A percentile compares a stretch with the other conserved stretches of the same genome.
These are phyloP conservation scores for Metschnikowia gruessii DNA, from an alignment of 805 yeast species.

Conservation along the genomic window DNA sequence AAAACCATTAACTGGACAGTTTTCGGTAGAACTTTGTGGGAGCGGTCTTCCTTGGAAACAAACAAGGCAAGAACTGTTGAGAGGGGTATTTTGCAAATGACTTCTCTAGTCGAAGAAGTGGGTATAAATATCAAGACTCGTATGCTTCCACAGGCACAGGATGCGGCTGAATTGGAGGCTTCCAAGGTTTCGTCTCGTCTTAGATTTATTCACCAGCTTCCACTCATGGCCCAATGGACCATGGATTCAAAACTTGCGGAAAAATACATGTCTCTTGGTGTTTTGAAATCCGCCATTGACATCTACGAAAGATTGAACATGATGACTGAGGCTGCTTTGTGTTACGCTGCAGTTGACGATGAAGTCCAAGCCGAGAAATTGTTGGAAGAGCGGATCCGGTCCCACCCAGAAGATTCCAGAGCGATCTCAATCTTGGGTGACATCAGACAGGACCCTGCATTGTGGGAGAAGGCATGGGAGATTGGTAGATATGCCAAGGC, in stretches of 20 bases:
- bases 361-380: conserved; percentile 62
- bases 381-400: conserved; percentile 49
- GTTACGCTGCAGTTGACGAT: conserved; percentile 83
- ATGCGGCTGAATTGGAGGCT: conserved; percentile 23
- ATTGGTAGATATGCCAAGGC: conserved; percentile 81
- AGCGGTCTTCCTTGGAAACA: conserved; percentile 80
- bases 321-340: conserved; percentile 81
- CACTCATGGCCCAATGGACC: conserved; percentile 79
- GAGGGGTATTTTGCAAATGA: conserved; percentile 91
- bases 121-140: conserved; percentile 63
- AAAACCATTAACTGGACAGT: conserved; percentile 64
- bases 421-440: conserved; percentile 86
- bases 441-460: conserved; percentile 65
- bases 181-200: conserved; percentile 52
- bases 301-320: conserved; percentile 77
- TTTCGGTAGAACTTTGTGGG: conserved; percentile 84
- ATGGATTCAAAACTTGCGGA: conserved; percentile 83
- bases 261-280: conserved; percentile 80
- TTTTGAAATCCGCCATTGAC: conserved; percentile 81
- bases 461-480: conserved; percentile 88
- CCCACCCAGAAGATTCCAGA: conserved; percentile 73
- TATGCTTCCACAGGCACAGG: conserved; percentile 45
- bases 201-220: conserved; percentile 68
- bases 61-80: conserved; percentile 82
- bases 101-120: conserved; percentile 83